Evolutionary conservation across 2,329 filamentous ascomycete genomes (phyloP).

Genomic region (Pestalotiopsis sp.): DNA sequence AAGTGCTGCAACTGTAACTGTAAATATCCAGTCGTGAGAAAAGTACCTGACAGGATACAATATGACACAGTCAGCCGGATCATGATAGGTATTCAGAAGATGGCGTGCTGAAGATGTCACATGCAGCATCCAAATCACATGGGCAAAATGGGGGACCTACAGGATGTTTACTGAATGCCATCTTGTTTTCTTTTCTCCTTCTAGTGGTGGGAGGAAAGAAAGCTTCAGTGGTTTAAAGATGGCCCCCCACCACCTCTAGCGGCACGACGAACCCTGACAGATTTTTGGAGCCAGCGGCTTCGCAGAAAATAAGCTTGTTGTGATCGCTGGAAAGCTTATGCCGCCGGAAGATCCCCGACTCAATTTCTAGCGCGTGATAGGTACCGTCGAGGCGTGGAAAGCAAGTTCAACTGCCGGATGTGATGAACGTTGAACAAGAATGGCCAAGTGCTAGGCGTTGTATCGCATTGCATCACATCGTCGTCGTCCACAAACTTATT

Average conservation of each 20-base stretch:
- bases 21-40: neutral
- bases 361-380: neutral
- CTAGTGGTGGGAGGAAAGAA: neutral
- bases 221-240: neutral
- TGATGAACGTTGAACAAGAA: neutral
- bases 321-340: constrained; percentile 5
- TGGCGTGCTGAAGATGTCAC: too few species aligned
- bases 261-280: neutral
- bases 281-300: neutral
- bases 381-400: neutral
- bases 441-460: neutral
- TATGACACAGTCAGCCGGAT: too few species aligned
- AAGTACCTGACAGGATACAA: too few species aligned
- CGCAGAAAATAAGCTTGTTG: constrained; percentile 12
- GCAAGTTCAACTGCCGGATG: neutral
- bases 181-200: neutral
- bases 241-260: neutral
- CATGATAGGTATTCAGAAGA: too few species aligned
- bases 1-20: neutral
- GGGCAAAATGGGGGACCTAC: too few species aligned
- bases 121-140: too few species aligned
- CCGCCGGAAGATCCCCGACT: constrained; percentile 4
- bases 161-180: neutral
- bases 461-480: neutral
- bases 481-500: neutral